A percentile compares a stretch with the other conserved stretches of the same genome.
phyloP scores from a whole-genome alignment of 1,284 basidiomycete species.

The Porodaedalea pini region DNA sequence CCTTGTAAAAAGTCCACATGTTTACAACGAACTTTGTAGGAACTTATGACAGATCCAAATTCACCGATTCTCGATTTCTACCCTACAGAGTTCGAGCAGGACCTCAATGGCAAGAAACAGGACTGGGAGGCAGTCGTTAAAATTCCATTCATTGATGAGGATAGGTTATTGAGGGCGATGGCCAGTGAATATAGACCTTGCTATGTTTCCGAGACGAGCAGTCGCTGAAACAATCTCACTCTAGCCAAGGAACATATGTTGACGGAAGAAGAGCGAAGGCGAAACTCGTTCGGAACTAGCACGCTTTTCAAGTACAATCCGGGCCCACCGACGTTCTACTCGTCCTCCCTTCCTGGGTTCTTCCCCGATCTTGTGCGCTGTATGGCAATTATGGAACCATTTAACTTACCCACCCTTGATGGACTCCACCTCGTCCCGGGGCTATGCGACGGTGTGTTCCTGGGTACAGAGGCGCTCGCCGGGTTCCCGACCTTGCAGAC shows the following conservation, averaged over 20 bases:
- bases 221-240: conserved; percentile 3
- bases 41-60: conserved; percentile 83
- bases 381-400: conserved; percentile 75
- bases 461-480: conserved; percentile 84
- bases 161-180: conserved; percentile 81
- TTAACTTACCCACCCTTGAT: conserved; percentile 84
- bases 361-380: conserved; percentile 90
- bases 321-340: conserved; percentile 65
- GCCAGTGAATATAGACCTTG: conserved; percentile 43
- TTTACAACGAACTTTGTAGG: conserved; percentile 42
- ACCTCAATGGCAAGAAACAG: conserved; percentile 97
- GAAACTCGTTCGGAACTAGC: conserved; percentile 81
- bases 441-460: conserved; percentile 83
- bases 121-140: conserved; percentile 99
- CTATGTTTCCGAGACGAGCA: background rate
- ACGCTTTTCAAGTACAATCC: conserved; percentile 76
- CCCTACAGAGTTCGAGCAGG: conserved; percentile 85
- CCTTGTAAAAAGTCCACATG: too few species aligned
- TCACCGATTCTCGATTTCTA: conserved; percentile 97
- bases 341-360: conserved; percentile 90
- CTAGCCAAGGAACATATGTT: conserved; percentile 75
- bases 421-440: conserved; percentile 86
- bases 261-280: conserved; percentile 69
- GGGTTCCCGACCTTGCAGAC: conserved; percentile 96
- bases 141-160: conserved; percentile 96